Evolutionary conservation across 352 stramenopile species (phyloP), one percentile per base, ranked within the genome.

Genomic region (Hyaloperonospora brassicae): DNA sequence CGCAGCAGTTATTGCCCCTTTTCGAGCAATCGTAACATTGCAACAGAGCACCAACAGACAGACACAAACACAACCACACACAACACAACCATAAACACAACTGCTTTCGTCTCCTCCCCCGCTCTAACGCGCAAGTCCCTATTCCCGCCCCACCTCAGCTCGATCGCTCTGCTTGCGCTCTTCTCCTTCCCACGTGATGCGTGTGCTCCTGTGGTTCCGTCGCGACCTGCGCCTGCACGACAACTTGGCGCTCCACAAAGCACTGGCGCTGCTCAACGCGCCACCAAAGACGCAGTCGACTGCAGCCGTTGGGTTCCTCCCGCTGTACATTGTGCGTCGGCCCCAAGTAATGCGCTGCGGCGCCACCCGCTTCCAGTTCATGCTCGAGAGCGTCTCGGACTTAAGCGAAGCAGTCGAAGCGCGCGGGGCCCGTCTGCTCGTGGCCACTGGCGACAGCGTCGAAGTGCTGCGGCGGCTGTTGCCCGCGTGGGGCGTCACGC

Each of bases 211-310:
- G 43, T 98, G 95, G 95, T 98, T 98, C 62, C 86, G 95, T 7
- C 97, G 98, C 59, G 92, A 95, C 47, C 71, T 98, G 50, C 76
- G 95, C 42, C 68, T 99, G 39, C 90, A 98, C 68, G 96, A 99
- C 73, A 98, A 98, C 70, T 79, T 95, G 24, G 84, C 86, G 45
- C 72, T 98, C 14, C 44, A 91, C 9, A 74, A 79, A 25, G 88
- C 89, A 34, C 69, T 91, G 40, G 40, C 82, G 25, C 62, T 68
- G 36, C 48, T 76, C 24, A 53, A 64, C 10, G 43, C 55, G 9
- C 44, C 64, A 30, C 21, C 62, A 21, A 49, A 22, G 44, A 49
- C 55, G 48, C 38, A 24, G 38, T 31, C 60, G 48, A 41, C 40
- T 11, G 35, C n/a, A 4, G 44, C 46, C 21, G 70, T 82, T 14